Conservation (phyloP, 805 yeast species). For the Lachancea quebecensis region DNA sequence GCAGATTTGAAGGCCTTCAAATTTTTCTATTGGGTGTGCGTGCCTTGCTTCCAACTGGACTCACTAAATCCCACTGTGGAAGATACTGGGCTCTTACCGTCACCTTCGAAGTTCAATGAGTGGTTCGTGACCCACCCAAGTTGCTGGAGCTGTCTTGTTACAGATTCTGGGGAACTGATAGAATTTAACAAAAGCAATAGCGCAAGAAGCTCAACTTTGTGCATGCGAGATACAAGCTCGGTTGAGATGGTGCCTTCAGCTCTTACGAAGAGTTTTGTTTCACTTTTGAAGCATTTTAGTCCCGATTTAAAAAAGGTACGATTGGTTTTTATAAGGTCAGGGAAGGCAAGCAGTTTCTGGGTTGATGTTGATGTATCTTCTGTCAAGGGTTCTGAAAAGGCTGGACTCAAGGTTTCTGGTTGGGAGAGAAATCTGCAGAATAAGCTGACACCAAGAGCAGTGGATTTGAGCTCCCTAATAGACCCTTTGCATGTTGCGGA, state of each 20-base stretch:
- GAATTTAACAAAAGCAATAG: slow-evolving; percentile 12
- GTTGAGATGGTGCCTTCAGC: slow-evolving; percentile 39
- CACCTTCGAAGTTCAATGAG: not conserved
- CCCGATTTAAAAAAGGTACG: slow-evolving; percentile 32
- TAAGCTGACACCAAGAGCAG: slow-evolving; percentile 71
- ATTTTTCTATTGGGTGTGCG: slow-evolving; percentile 85
- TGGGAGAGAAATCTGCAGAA: slow-evolving; percentile 84
- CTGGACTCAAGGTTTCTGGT: slow-evolving; percentile 52
- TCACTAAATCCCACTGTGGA: not conserved
- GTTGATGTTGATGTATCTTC: slow-evolving; percentile 16
- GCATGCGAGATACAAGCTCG: slow-evolving; percentile 37
- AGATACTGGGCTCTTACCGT: not conserved
- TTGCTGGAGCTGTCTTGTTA: slow-evolving; percentile 28
- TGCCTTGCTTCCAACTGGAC: slow-evolving; percentile 48
- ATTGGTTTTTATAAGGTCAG: slow-evolving; percentile 36
- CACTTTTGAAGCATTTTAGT: slow-evolving; percentile 32
- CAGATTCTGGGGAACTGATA: slow-evolving; percentile 14
- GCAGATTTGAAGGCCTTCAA: slow-evolving; percentile 86
- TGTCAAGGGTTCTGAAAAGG: slow-evolving; percentile 4
- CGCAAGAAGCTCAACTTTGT: slow-evolving; percentile 20
- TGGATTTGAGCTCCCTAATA: slow-evolving; percentile 73
- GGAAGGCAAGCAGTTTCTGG: slow-evolving; percentile 28
- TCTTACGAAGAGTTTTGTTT: slow-evolving; percentile 52
- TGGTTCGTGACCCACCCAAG: slow-evolving; percentile 17
- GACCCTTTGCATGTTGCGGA: slow-evolving; percentile 78